These are phyloP conservation scores for Clitoria ternatea DNA, from an alignment of 306 rosid species.

Conservation along the genomic window DNA sequence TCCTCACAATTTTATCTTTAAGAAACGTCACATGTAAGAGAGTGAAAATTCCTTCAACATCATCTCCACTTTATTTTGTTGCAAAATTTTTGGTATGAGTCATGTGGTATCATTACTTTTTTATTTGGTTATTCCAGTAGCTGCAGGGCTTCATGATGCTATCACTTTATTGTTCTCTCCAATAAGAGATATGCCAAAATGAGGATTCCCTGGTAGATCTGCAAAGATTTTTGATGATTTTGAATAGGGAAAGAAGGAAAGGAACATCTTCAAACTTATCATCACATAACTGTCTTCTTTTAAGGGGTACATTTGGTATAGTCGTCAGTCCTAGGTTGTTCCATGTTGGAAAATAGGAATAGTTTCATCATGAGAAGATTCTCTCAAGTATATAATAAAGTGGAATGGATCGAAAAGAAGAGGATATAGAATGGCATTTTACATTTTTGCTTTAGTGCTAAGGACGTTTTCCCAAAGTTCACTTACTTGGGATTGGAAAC, in stretches of 20 bases:
- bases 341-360: not conserved
- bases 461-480: not conserved
- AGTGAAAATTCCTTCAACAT: not conserved
- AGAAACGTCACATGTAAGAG: not conserved
- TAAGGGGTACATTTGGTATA: not conserved
- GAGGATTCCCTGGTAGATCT: slow-evolving; percentile 2
- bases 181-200: not conserved
- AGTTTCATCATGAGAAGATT: slow-evolving; percentile 11
- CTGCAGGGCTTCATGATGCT: slow-evolving; percentile 56
- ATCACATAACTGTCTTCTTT: not conserved
- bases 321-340: slow-evolving; percentile 17
- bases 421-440: not conserved
- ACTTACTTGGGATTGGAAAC: not conserved
- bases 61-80: not conserved
- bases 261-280: not conserved
- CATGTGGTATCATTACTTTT: slow-evolving; percentile 12
- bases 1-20: not conserved
- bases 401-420: not conserved
- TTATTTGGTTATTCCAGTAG: slow-evolving; percentile 62
- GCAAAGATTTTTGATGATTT: not conserved
- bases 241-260: slow-evolving; percentile 4
- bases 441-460: not conserved
- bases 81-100: not conserved
- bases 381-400: no score
- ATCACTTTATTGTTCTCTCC: slow-evolving; percentile 59